These are phyloP conservation scores for Agapanthus africanus DNA, from an alignment of 106 monocot genomes.

Conservation along the genomic window DNA sequence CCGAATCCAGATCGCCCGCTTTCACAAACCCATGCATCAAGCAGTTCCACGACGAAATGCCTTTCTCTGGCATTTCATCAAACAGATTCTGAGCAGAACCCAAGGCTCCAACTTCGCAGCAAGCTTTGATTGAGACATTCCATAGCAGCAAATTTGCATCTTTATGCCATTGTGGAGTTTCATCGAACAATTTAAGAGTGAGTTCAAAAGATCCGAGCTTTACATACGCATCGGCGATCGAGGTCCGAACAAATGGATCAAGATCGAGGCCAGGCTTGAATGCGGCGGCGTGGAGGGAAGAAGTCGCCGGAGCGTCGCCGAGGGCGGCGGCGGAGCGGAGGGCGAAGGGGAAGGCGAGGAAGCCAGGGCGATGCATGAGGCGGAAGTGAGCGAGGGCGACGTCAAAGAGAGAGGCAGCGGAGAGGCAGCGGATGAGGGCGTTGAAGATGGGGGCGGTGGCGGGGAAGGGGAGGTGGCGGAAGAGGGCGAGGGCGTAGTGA, in stretches of 20 bases:
- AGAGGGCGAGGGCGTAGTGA: slow-evolving; percentile 10
- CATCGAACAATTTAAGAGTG: slow-evolving; percentile 31
- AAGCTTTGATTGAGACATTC: slow-evolving; percentile 28
- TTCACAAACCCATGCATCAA: slow-evolving; percentile 27
- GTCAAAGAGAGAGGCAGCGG: slow-evolving; percentile 13
- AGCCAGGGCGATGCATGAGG: slow-evolving; percentile 17
- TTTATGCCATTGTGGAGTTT: slow-evolving; percentile 27
- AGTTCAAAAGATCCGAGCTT: slow-evolving; percentile 9
- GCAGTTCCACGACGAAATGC: slow-evolving; percentile 28
- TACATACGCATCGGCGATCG: slow-evolving; percentile 26
- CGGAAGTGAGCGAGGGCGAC: slow-evolving; percentile 15
- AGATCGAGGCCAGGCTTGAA: slow-evolving; percentile 15
- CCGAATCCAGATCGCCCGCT: slow-evolving; percentile 13
- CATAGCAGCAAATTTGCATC: slow-evolving; percentile 21
- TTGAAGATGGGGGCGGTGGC: slow-evolving; percentile 7
- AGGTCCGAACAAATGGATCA: slow-evolving; percentile 38
- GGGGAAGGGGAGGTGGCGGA: slow-evolving; percentile 17
- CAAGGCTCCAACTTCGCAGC: slow-evolving; percentile 1
- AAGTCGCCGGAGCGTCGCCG: background rate
- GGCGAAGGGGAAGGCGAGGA: slow-evolving; percentile 27
- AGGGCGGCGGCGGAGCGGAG: slow-evolving; percentile 23
- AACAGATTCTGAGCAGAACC: slow-evolving; percentile 14
- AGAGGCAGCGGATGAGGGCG: slow-evolving; percentile 1
- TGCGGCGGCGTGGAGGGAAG: background rate
- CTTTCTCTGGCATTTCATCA: slow-evolving; percentile 20